A percentile compares a stretch with the other conserved stretches of the same genome.
These are phyloP conservation scores for Daldinia bambusicola DNA, from an alignment of 495 filamentous ascomycete genomes.

Conservation along the genomic window DNA sequence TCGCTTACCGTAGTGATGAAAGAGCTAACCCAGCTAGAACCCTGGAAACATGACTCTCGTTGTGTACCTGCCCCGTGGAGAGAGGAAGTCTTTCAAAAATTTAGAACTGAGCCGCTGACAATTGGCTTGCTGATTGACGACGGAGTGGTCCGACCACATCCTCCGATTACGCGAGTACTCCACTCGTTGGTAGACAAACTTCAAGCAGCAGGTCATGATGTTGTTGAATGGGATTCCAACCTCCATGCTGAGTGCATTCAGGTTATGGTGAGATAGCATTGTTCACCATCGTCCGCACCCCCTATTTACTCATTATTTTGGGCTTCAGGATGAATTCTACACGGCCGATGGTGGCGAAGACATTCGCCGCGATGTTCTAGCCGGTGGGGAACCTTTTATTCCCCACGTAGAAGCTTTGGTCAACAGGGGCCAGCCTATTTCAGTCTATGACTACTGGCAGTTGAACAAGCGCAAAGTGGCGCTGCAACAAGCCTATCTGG, in stretches of 20 bases:
- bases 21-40: slow-evolving; percentile 76
- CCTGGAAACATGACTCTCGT: slow-evolving; percentile 82
- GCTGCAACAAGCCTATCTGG: slow-evolving; percentile 42
- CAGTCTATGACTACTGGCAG: slow-evolving; percentile 69
- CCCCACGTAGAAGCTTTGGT: slow-evolving; percentile 50
- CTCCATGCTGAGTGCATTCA: slow-evolving; percentile 67
- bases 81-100: slow-evolving; percentile 61
- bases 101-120: slow-evolving; percentile 64
- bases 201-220: slow-evolving; percentile 70
- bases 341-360: slow-evolving; percentile 66
- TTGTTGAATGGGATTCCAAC: slow-evolving; percentile 74
- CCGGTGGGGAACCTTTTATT: slow-evolving; percentile 67
- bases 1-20: slow-evolving; percentile 81
- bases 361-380: slow-evolving; percentile 57
- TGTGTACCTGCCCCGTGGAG: slow-evolving; percentile 79
- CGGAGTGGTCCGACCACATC: slow-evolving; percentile 79
- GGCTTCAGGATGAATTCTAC: slow-evolving; percentile 60
- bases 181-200: slow-evolving; percentile 70
- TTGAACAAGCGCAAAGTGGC: slow-evolving; percentile 48
- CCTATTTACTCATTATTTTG: background rate
- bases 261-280: slow-evolving; percentile 55
- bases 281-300: background rate
- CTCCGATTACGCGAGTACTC: slow-evolving; percentile 78
- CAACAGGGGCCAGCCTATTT: slow-evolving; percentile 65
- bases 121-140: slow-evolving; percentile 78